phyloP scores from a whole-genome alignment of 257 asterid species.

The Leonotis leonurus region DNA sequence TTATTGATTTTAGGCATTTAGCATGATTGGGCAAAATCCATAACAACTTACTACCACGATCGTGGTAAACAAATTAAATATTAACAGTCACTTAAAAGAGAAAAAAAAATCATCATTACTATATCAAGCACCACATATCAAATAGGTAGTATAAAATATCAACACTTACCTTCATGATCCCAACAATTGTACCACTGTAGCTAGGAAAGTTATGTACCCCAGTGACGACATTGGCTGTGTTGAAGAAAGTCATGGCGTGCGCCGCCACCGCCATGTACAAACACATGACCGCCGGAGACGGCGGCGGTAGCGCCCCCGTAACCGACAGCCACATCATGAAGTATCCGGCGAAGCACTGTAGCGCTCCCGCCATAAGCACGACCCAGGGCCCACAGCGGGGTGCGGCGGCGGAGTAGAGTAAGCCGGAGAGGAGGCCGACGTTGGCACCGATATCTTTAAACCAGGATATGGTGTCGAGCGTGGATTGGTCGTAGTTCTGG shows the following conservation, averaged over 20 bases:
- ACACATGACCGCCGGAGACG: conserved; percentile 36
- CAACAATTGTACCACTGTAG: conserved; percentile 53
- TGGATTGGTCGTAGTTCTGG: conserved; percentile 71
- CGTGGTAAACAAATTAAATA: background rate
- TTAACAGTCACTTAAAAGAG: background rate
- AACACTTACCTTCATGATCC: conserved; percentile 55
- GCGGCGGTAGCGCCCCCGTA: conserved; percentile 29
- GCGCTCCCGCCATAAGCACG: conserved; percentile 60
- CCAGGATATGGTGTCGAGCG: conserved; percentile 66
- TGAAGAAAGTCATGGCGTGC: conserved; percentile 50
- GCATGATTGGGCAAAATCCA: background rate
- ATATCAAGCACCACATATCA: no score
- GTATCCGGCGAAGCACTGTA: conserved; percentile 81
- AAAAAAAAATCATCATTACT: background rate
- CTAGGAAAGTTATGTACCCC: conserved; percentile 48
- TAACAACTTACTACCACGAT: background rate
- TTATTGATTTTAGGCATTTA: background rate
- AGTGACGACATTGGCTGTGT: conserved; percentile 53
- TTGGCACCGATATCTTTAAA: conserved; percentile 90
- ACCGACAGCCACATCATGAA: conserved; percentile 60
- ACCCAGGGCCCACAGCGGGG: conserved; percentile 60
- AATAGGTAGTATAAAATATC: background rate
- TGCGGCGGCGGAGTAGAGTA: conserved; percentile 55
- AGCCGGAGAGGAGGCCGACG: conserved; percentile 71
- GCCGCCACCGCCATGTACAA: conserved; percentile 49